Evolutionary conservation across 371 early-diverging fungal genomes (phyloP), one percentile per base, ranked within the genome.

Genomic region (Saksenaea vasiformis): DNA sequence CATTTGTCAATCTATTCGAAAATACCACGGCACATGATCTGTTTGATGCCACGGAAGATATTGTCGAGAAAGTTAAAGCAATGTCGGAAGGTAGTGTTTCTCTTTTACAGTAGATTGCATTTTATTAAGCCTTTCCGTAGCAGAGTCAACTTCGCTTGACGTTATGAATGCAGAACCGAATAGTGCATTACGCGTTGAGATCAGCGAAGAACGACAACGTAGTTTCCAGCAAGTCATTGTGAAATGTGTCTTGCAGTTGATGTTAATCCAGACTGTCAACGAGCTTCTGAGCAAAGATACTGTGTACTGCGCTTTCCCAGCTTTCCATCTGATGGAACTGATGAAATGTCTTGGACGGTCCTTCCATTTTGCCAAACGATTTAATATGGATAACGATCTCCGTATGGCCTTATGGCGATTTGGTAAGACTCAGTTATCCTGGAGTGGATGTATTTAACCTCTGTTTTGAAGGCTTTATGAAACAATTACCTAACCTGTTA

Each of bases 401-500:
- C 81, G 96, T 10, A 85, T 91, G 77, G 90, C 91, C 0, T 69
- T 97, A 27, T 91, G 77, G 82, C 86, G 73, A 80, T 86, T 85
- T 80, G 85, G 85, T 82, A 73, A 68, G 70, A 43, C 58, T 62
- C 13, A 5, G 36, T 31, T 19, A 43, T 67, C 13, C 3, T 5
- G 7, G 1, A 14, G 1, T 44, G 13, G 17, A 19, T 55, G 27
- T 26, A 43, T 60, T 44, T 7, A 15, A 1, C 38, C 37, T 62
- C 43, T 53, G 14, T 36, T 44, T 41, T 22, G 24, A 44, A 80
- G 95, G 95, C 8, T 90, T 93, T 47, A 94, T 95, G 86, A 88
- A 90, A 35, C 92, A 94, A 43, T 69, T 94, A 67, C 97, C 97
- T 17, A 93, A 95, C 63, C 66, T 97, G 43, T 78, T 95, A 34